Evolutionary conservation across 2,329 filamentous ascomycete genomes (phyloP), one percentile per base, ranked within the genome.

Genomic region (Chlorencoelia australis): DNA sequence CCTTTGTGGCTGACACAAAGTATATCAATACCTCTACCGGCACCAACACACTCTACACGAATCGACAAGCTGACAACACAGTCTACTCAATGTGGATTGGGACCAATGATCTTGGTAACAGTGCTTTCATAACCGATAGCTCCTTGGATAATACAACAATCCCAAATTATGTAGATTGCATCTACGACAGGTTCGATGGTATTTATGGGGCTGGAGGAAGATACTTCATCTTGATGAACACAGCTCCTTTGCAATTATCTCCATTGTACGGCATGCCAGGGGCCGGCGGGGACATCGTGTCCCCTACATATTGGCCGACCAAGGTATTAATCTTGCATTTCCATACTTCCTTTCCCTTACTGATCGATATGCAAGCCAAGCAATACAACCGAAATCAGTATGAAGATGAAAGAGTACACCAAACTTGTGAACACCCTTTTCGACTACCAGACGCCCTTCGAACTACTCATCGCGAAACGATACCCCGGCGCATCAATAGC

Each of bases 81-180:
- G 75, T 84, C 2, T 88, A 86, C 51, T 68, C 75, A 1, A 69
- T 88, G 33, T 88, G 80, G 80, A 86, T 88, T 49, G 83, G 83
- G 3, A 87, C 82, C 16, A 89, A 89, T 53, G 83, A 91, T 51
- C 63, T 89, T 7, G 82, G 82, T 15, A 66, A 64, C 39, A 59
- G 66, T 34, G 79, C 70, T 7, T 80, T 87, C 52, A 56, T 88
- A 20, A 74, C 69, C 4, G 79, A 85, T 52, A 66, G 65, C 16
- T 77, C 85, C 53, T 57, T 52, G 17, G 33, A 49, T 0, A 71
- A 68, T 9, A 75, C 73, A 16, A 78, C 71, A 2, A 66, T 87
- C 5, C 62, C 67, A 2, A 69, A 78, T 51, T 86, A 79, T 51
- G 66, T 76, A 3, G 70, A 79, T 43, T 88, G 82, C 52, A 64